These are phyloP conservation scores for Symbiotaphrina buchneri DNA, from an alignment of 495 filamentous ascomycete species.

Conservation along the genomic window DNA sequence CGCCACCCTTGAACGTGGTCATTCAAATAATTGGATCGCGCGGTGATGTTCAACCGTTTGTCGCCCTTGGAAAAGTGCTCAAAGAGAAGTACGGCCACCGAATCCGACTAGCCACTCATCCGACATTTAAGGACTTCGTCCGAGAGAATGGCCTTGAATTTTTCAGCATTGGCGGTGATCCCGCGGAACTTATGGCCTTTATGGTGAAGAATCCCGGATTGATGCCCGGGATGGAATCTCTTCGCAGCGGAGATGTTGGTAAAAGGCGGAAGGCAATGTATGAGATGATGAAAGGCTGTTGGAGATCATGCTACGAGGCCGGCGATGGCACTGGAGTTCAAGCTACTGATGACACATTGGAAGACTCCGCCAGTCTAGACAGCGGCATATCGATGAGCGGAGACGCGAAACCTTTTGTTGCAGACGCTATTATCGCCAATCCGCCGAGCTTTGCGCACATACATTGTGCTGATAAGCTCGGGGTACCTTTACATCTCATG, in stretches of 20 bases:
- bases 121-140: conserved; percentile 44
- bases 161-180: conserved; percentile 61
- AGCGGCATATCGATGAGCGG: conserved; percentile 13
- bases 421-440: conserved; percentile 68
- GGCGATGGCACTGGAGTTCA: conserved; percentile 31
- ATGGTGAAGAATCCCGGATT: conserved; percentile 75
- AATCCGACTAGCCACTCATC: conserved; percentile 56
- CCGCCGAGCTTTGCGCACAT: conserved; percentile 65
- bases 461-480: conserved; percentile 61
- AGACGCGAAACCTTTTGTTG: conserved; percentile 39
- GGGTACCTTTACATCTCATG: conserved; percentile 61
- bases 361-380: conserved; percentile 12
- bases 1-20: conserved; percentile 42
- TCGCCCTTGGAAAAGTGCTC: conserved; percentile 40
- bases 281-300: conserved; percentile 54
- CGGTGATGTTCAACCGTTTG: conserved; percentile 61
- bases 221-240: conserved; percentile 43
- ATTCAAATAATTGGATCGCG: conserved; percentile 62
- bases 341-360: conserved; percentile 17
- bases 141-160: conserved; percentile 53
- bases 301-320: conserved; percentile 48
- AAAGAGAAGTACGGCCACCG: conserved; percentile 44
- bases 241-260: conserved; percentile 44
- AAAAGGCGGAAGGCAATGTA: conserved; percentile 43
- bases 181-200: conserved; percentile 60